Percentiles rank a stretch among this genome's conserved stretches.
These are phyloP conservation scores for Willaertia magna DNA, from an alignment of 208 protist species.

Conservation along the genomic window DNA sequence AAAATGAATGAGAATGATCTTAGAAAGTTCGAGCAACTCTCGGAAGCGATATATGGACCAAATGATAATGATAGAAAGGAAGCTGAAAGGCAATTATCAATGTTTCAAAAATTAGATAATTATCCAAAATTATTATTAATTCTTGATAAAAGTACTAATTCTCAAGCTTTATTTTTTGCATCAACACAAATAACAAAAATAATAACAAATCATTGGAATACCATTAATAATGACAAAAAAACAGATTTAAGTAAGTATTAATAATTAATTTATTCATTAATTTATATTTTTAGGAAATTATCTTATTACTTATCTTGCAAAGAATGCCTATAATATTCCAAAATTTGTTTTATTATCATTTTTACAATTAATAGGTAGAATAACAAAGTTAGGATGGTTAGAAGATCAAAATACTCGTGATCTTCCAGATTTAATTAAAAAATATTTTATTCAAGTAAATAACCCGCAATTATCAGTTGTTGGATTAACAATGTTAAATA, in stretches of 20 bases:
- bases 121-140: background rate
- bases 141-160: constrained; percentile 14
- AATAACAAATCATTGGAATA: constrained; percentile 26
- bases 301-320: background rate
- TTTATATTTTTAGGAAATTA: background rate
- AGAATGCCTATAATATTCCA: background rate
- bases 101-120: constrained; percentile 9
- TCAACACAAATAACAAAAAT: constrained; percentile 9
- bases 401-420: constrained; percentile 17
- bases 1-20: constrained; percentile 11
- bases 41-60: background rate
- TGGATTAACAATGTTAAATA: constrained; percentile 19
- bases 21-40: background rate
- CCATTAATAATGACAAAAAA: background rate
- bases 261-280: background rate
- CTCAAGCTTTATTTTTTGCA: constrained; percentile 8
- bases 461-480: background rate
- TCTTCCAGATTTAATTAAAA: constrained; percentile 23
- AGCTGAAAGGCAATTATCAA: background rate
- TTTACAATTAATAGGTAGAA: constrained; percentile 10
- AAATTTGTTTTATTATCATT: background rate
- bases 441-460: constrained; percentile 15
- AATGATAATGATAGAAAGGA: background rate
- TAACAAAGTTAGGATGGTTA: constrained; percentile 29
- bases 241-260: constrained; percentile 11